Evolutionary conservation across 768 basidiomycete genomes (phyloP).

Genomic region (Psilocybe sp.): DNA sequence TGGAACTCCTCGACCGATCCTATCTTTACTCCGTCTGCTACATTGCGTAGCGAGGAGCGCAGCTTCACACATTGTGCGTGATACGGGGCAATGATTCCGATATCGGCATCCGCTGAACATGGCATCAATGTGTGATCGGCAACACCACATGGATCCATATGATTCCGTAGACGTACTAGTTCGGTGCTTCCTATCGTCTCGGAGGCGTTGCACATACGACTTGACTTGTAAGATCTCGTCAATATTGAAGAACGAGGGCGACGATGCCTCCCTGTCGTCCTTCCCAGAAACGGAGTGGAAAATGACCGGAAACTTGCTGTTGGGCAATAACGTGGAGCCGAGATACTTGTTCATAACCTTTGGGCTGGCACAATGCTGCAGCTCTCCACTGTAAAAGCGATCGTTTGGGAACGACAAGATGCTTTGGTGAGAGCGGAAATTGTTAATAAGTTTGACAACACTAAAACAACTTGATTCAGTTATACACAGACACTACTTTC

Average conservation of each 20-base stretch:
- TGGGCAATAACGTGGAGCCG: slow-evolving; percentile 37
- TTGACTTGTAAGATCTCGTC: slow-evolving; percentile 56
- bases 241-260: slow-evolving; percentile 72
- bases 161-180: slow-evolving; percentile 35
- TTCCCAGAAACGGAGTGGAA: slow-evolving; percentile 61
- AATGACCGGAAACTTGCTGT: slow-evolving; percentile 53
- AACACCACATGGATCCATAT: background rate
- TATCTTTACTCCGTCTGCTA: slow-evolving; percentile 47
- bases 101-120: slow-evolving; percentile 43
- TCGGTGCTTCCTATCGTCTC: slow-evolving; percentile 29
- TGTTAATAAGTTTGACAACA: slow-evolving; percentile 59
- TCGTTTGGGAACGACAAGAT: slow-evolving; percentile 64
- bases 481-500: background rate
- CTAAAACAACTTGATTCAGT: slow-evolving; percentile 28
- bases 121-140: background rate
- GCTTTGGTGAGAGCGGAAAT: slow-evolving; percentile 61
- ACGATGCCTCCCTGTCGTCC: slow-evolving; percentile 63
- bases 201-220: slow-evolving; percentile 40
- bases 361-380: slow-evolving; percentile 42
- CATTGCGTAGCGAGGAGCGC: slow-evolving; percentile 29
- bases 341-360: slow-evolving; percentile 38
- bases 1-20: slow-evolving; percentile 70
- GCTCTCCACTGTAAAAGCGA: slow-evolving; percentile 53
- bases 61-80: slow-evolving; percentile 57
- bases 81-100: slow-evolving; percentile 63